Base-by-base conservation (phyloP, 805 yeast genomes). In the Lachancea quebecensis region DNA sequence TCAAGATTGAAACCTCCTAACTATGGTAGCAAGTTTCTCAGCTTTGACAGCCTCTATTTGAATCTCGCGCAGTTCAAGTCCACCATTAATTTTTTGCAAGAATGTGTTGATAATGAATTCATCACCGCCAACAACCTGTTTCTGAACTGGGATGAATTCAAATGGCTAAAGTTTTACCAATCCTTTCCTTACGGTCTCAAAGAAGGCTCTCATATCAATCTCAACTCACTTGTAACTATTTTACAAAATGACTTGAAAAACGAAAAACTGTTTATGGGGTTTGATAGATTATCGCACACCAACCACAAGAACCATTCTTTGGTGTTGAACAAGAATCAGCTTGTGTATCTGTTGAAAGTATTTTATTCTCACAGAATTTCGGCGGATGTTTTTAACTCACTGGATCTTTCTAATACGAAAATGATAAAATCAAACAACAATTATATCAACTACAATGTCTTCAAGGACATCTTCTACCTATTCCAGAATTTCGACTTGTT, bases 331-430 rank as follows among this genome's bases (percentile, higher is more conserved):
- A 70, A 64, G 44, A 62, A 64, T 38, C 71, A 70, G 48, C 47
- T 70, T 15, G 50, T 55, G 2, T 62, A 59, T 25, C 54, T 70
- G 8, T 50, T 70, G 40, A 62, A 57, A 42, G 42, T 58, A 6
- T 60, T 63, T 31, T 71, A 64, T 44, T 64, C 70, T 1, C 74
- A 71, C 51, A 64, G 65, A 48, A 62, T 71, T 4, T 60, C 72
- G 5, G 55, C 58, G 4, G 62, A 60, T 41, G 60, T 59, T 37
- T 66, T 59, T 52, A 66, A 57, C 50, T 68, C 65, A 35, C 56
- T 61, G 41, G 63, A 56, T 52, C 59, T 51, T 37, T 59, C 62
- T 37, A 66, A 56, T 41, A 52, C 60, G 12, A 45, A 50, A 14
- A 50, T 54, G 38, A 55, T 59, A 30, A 61, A 54, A 42, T 57